A percentile compares a stretch with the other conserved stretches of the same genome.
These are phyloP conservation scores for Allantophomopsis lycopodina DNA, from an alignment of 2,329 filamentous ascomycete genomes.

Conservation along the genomic window DNA sequence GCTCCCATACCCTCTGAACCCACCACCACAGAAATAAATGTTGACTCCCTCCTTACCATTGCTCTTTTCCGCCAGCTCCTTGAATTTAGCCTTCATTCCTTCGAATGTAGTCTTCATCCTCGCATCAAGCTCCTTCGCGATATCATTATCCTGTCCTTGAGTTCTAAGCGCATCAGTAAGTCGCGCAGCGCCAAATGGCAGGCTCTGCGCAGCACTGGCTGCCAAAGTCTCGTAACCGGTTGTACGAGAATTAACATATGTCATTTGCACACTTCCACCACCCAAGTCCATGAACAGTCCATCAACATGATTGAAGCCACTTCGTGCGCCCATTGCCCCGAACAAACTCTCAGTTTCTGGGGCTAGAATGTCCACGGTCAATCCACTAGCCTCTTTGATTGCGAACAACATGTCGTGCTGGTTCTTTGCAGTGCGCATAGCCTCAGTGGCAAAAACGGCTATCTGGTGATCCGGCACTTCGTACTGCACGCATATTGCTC, in stretches of 20 bases:
- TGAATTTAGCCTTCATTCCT: constrained; percentile 32
- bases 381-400: constrained; percentile 50
- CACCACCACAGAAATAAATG: constrained; percentile 78
- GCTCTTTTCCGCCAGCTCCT: constrained; percentile 32
- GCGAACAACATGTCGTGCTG: constrained; percentile 49
- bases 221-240: constrained; percentile 35
- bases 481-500: constrained; percentile 54
- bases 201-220: constrained; percentile 37
- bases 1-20: constrained; percentile 83
- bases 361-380: constrained; percentile 57
- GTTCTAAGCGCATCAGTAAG: constrained; percentile 34
- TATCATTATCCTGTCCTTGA: constrained; percentile 25
- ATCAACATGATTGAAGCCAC: constrained; percentile 53
- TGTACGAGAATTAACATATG: constrained; percentile 38
- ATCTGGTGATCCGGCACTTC: constrained; percentile 52
- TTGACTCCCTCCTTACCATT: constrained; percentile 35
- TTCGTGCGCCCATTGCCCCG: constrained; percentile 72
- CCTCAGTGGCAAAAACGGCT: constrained; percentile 74
- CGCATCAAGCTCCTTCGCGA: constrained; percentile 29
- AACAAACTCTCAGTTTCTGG: constrained; percentile 74
- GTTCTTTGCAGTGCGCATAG: constrained; percentile 71
- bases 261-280: constrained; percentile 55
- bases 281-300: constrained; percentile 82
- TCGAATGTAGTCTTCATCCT: constrained; percentile 48
- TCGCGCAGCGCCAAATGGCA: constrained; percentile 48